Percentiles rank a stretch among this genome's conserved stretches.
Evolutionary conservation across 2,329 filamentous ascomycete species (phyloP).

Genomic region (Sporothrix pseudoabietina): DNA sequence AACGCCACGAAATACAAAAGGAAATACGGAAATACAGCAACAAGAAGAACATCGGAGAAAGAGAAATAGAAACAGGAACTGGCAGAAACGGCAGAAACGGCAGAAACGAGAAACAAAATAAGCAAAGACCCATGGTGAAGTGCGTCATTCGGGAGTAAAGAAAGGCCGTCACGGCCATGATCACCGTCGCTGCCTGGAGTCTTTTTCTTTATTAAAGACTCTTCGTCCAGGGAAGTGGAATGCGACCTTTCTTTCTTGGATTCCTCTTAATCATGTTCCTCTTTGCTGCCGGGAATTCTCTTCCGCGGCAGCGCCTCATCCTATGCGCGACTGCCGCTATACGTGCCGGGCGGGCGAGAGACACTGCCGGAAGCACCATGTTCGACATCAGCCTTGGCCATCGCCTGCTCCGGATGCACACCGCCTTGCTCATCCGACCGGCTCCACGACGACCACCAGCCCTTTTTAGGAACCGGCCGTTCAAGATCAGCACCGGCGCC

Average conservation of each 20-base stretch:
- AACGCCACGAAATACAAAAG: conserved; percentile 26
- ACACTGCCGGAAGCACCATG: not conserved
- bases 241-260: not conserved
- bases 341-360: not conserved
- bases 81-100: not conserved
- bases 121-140: not conserved
- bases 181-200: not conserved
- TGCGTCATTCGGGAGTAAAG: not conserved
- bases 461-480: not conserved
- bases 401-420: conserved; percentile 2
- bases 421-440: not conserved
- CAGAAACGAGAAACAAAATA: not conserved
- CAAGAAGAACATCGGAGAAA: not conserved
- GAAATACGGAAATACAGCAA: conserved; percentile 27
- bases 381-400: not conserved
- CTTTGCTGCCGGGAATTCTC: not conserved
- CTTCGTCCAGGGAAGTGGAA: not conserved
- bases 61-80: not conserved
- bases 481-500: not conserved
- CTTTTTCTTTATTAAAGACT: too few species aligned
- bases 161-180: not conserved
- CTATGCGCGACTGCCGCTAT: conserved; percentile 3
- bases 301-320: not conserved
- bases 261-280: not conserved
- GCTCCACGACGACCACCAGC: conserved; percentile 21